A percentile compares a stretch with the other conserved stretches of the same genome.
These are phyloP conservation scores for Tricholoma sp. DNA, from an alignment of 768 basidiomycete species.

Conservation along the genomic window DNA sequence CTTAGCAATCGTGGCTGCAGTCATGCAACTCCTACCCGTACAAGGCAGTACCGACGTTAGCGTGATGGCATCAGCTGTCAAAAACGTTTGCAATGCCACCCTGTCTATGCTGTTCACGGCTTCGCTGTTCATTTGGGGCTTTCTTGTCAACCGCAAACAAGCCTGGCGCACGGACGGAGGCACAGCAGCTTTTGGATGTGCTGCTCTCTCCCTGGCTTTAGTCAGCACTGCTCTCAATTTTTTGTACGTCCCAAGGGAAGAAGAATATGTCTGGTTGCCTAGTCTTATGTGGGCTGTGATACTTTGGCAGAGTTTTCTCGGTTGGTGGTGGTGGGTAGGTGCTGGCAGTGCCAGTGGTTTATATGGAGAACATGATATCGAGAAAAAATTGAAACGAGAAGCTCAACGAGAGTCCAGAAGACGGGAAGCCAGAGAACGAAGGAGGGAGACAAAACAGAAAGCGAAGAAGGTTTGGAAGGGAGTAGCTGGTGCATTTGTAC, in stretches of 20 bases:
- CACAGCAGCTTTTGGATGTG: constrained; percentile 88
- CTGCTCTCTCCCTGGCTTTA: constrained; percentile 78
- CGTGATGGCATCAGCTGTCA: constrained; percentile 63
- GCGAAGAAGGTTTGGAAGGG: constrained; percentile 56
- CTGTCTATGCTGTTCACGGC: constrained; percentile 92
- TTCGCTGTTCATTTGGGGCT: constrained; percentile 90
- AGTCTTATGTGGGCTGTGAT: constrained; percentile 86
- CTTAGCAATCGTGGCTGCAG: constrained; percentile 76
- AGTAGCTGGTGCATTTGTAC: constrained; percentile 47
- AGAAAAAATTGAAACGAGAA: constrained; percentile 52
- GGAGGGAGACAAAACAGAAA: constrained; percentile 44
- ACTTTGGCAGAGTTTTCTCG: constrained; percentile 95
- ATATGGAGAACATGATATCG: constrained; percentile 49
- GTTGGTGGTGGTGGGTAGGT: constrained; percentile 99
- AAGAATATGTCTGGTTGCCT: constrained; percentile 90
- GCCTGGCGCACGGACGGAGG: constrained; percentile 98
- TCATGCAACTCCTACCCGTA: constrained; percentile 80
- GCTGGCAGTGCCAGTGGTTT: constrained; percentile 68
- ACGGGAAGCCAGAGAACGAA: constrained; percentile 39
- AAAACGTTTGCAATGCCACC: constrained; percentile 94
- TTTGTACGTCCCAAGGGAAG: constrained; percentile 75
- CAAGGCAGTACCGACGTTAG: constrained; percentile 35
- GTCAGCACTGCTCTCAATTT: constrained; percentile 84
- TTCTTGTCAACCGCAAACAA: constrained; percentile 79
- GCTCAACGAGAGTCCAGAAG: constrained; percentile 51